These are phyloP conservation scores for Chalciporus sp. DNA, from an alignment of 1,284 basidiomycete genomes.

Conservation along the genomic window DNA sequence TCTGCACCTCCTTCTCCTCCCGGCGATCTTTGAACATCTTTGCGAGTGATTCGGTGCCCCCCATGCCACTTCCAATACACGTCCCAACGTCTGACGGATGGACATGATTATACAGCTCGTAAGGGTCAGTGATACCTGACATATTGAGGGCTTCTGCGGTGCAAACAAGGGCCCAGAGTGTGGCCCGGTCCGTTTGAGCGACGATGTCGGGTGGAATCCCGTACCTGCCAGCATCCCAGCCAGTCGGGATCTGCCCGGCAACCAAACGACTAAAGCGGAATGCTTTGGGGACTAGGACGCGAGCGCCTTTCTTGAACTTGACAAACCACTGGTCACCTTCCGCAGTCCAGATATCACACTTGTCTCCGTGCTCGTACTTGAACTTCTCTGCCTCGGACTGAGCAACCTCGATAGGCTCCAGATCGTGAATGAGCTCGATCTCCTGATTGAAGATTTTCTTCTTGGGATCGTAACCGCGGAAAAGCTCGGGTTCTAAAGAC, in stretches of 20 bases:
- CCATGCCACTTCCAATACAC: constrained; percentile 95
- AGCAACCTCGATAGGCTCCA: constrained; percentile 94
- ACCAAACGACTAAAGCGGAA: constrained; percentile 94
- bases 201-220: constrained; percentile 98
- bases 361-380: constrained; percentile 96
- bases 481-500: constrained; percentile 87
- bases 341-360: constrained; percentile 92
- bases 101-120: constrained; percentile 94
- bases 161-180: constrained; percentile 95
- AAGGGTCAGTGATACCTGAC: constrained; percentile 97
- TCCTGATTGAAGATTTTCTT: constrained; percentile 98
- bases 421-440: constrained; percentile 94
- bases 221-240: constrained; percentile 95
- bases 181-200: constrained; percentile 91
- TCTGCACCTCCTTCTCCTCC: constrained; percentile 97
- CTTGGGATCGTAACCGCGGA: constrained; percentile 96
- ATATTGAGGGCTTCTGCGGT: constrained; percentile 95
- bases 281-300: constrained; percentile 92
- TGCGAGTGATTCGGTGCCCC: constrained; percentile 85
- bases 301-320: constrained; percentile 98
- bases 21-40: constrained; percentile 99
- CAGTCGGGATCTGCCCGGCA: constrained; percentile 95
- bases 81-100: constrained; percentile 97
- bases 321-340: constrained; percentile 94
- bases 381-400: constrained; percentile 92